These are phyloP conservation scores for Fusarium xyrophilum DNA, from an alignment of 2,329 filamentous ascomycete genomes.

Conservation along the genomic window DNA sequence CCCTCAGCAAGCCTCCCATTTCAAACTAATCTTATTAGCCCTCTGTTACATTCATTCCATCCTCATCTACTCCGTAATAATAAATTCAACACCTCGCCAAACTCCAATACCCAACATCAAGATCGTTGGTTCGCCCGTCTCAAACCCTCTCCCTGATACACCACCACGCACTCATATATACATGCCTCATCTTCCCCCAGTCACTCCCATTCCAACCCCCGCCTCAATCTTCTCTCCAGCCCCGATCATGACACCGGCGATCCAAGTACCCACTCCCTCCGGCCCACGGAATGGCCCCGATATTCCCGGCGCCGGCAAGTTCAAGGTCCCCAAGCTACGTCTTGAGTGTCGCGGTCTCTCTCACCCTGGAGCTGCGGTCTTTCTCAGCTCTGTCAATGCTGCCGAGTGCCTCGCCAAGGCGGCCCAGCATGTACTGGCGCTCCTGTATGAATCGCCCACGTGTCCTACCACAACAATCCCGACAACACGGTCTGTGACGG, in stretches of 20 bases:
- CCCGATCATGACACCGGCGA: constrained; percentile 42
- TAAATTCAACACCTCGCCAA: not conserved
- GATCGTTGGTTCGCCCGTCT: not conserved
- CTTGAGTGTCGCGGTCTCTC: constrained; percentile 65
- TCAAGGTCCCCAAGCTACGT: constrained; percentile 62
- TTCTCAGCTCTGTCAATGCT: constrained; percentile 71
- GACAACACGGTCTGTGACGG: constrained; percentile 82
- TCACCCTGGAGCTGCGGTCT: constrained; percentile 68
- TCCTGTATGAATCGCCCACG: constrained; percentile 69
- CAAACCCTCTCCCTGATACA: not conserved
- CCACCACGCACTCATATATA: constrained; percentile 24
- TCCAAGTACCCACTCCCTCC: constrained; percentile 30
- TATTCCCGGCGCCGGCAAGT: constrained; percentile 37
- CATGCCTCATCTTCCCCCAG: constrained; percentile 38
- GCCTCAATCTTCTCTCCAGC: constrained; percentile 32
- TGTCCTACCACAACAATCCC: constrained; percentile 54
- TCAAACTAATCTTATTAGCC: constrained; percentile 3
- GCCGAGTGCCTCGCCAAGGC: constrained; percentile 67
- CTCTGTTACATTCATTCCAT: constrained; percentile 34
- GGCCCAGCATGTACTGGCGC: constrained; percentile 71
- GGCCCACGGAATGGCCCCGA: constrained; percentile 22
- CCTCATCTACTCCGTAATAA: no score
- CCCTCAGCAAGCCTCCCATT: constrained; percentile 7
- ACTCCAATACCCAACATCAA: not conserved
- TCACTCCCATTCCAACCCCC: constrained; percentile 36